Evolutionary conservation across 371 early-diverging fungal species (phyloP), one percentile per base, ranked within the genome.

Genomic region (Dichotomocladium elegans): DNA sequence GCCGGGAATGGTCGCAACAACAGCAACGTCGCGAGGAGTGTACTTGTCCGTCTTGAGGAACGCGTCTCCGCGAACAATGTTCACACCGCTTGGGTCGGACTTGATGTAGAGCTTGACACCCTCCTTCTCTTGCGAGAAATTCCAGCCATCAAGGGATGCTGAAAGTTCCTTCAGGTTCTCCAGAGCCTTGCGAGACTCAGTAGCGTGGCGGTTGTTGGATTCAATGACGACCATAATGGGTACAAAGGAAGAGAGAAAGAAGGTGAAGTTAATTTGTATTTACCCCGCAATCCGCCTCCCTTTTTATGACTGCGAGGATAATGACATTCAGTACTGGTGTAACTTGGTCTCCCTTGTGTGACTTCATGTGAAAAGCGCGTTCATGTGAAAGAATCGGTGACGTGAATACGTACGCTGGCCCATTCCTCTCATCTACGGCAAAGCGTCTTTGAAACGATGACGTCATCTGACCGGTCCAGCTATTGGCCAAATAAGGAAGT

Each of bases 151-250:
- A 21, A 62, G 33, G 11, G 50, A 41, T 14, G 44, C 57, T 10
- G 67, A 33, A 26, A 67, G 48, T 6, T 55, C 54, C 57, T 67
- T 67, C 46, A 67, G 37, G n/a, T 53, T 26, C 12, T 34, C 49
- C 12, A 67, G 50, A 19, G 49, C 47, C 51, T 67, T 53, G 41
- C 63, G 63, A 21, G 53, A 42, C 6, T 48, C 28, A n/a, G 25
- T 58, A 51, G 67, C 60, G 33, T 67, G 67, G 25, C 63, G 67
- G 28, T 67, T 59, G 60, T 47, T 47, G 30, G 61, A 57, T 51
- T 64, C 65, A 21, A 64, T 46, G 53, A 64, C 50, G 51, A 53
- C 41, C 72, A 70, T 48, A 37, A 42, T 28, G 63, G 46, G n/a
- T 12, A 27, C 31, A 12, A 41, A 31, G 10, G 5, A 44, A 35